Evolutionary conservation across 352 stramenopile genomes (phyloP), one percentile per base, ranked within the genome.

Genomic region (Pythium vanterpoolii): DNA sequence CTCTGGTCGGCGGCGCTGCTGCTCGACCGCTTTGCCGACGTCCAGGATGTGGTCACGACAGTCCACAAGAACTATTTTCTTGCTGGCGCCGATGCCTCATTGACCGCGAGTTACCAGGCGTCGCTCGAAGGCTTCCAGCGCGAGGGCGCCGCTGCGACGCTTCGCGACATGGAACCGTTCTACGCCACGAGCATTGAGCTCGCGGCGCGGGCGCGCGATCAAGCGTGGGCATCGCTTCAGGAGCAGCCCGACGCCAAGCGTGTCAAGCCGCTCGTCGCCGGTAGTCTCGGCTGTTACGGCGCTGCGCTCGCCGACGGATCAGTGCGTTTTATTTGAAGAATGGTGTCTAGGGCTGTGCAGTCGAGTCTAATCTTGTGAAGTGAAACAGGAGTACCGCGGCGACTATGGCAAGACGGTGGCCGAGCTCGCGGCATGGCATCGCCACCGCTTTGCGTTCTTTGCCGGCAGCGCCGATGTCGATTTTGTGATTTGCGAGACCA

Each of bases 221-320:
- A 64, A 7, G 77, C 72, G 10, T 93, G 82, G 79, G 39, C 42
- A 9, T 56, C 84, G 48, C 57, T 83, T 34, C 58, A 80, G 50
- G 55, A 64, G 36, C 19, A 65, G 66, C 36, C 31, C n/a, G 43
- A 62, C 4, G 42, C 56, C 21, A 61, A 52, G 63, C 74, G 79
- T 36, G 74, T 84, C 48, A 74, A 83, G 55, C 86, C 83, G 18
- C 71, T 94, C 8, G 76, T 96, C 2, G 86, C 82, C 10, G 86
- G 86, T 21, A 96, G 86, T 62, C 77, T 96, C 16, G 88, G 88
- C 42, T 93, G 82, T 70, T 96, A 93, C 60, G 88, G 86, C 16
- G 88, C 88, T 1, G 75, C 79, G 3, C 50, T 95, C 34, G 87
- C 84, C 1, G 86, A 96, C 58, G 88, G 88, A 76, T 95, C 86